Evolutionary conservation across 129 eudicot genomes (phyloP), one percentile per base, ranked within the genome.

Genomic region (Centella asiatica): DNA sequence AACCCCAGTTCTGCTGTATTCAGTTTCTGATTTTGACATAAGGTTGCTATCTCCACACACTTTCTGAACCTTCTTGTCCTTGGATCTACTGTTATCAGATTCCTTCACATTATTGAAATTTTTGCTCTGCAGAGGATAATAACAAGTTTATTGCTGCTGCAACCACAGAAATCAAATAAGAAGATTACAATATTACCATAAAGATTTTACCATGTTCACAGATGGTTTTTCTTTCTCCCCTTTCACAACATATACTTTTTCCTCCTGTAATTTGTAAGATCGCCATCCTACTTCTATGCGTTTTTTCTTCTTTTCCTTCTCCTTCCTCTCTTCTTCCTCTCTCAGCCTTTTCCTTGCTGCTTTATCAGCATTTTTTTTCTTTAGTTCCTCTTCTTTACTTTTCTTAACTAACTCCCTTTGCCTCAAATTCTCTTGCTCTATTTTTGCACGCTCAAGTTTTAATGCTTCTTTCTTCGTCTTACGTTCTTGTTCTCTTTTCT

Each of bases 301-400:
- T 64, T 78, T 80, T 78, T 77, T 80, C 76, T 87, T 93, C 76
- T 75, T 84, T 45, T 80, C 90, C 81, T 77, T 74, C 64, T 80
- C 89, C 50, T 85, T 87, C 66, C 57, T 82, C 68, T 77, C 96
- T 49, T 87, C 96, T 80, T 87, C 95, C 77, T 87, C 96, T 72
- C 99, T 80, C 46, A 68, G 76, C 73, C 95, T 87, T 74, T 87
- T 93, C 80, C 80, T 84, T 78, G 86, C 86, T 69, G 78, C 80
- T 31, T 63, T 46, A 31, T 84, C 89, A 67, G 89, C 99, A 60
- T 87, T 95, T 67, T 78, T 87, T 83, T 68, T 87, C 88, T 78
- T 87, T 64, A 54, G 66, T 53, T 85, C 95, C 56, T 87, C 89
- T 44, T 78, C 86, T 54, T 80, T 85, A 71, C 36, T 81, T 77